phyloP scores from a whole-genome alignment of 192 early-diverging fungal genomes.

The Umbelopsis sp. region DNA sequence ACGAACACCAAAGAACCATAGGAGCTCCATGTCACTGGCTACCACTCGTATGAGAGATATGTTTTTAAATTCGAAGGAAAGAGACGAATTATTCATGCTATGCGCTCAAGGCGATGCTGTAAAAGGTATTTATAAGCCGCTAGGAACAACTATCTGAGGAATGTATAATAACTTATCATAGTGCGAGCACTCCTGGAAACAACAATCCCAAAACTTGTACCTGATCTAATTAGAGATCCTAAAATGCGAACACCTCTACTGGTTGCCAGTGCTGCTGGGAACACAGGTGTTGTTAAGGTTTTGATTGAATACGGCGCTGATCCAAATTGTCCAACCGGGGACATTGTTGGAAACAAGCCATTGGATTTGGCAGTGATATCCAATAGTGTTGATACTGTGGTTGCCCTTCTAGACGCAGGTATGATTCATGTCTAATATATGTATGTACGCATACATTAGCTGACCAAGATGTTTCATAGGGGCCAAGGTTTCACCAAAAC shows the following conservation, averaged over 20 bases:
- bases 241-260: conserved; percentile 36
- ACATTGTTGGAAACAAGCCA: conserved; percentile 38
- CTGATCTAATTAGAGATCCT: conserved; percentile 34
- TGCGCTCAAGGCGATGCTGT: conserved; percentile 30
- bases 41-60: conserved; percentile 25
- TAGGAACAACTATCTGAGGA: neutral
- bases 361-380: conserved; percentile 40
- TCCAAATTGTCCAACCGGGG: conserved; percentile 33
- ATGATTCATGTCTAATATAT: neutral
- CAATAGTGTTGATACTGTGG: conserved; percentile 36
- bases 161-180: neutral
- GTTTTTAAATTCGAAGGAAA: conserved; percentile 29
- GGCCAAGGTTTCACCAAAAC: conserved; percentile 9
- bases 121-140: conserved; percentile 20
- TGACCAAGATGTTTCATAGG: conserved; percentile 12
- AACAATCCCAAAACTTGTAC: conserved; percentile 18
- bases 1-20: neutral
- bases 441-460: neutral
- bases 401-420: conserved; percentile 35
- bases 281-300: conserved; percentile 22
- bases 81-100: conserved; percentile 29
- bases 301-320: conserved; percentile 32
- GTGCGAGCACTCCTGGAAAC: conserved; percentile 22
- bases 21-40: conserved; percentile 13
- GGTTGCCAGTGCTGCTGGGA: conserved; percentile 38